These are phyloP conservation scores for Zoysia matrella DNA, from an alignment of 202 grass and related monocot species.

Conservation along the genomic window DNA sequence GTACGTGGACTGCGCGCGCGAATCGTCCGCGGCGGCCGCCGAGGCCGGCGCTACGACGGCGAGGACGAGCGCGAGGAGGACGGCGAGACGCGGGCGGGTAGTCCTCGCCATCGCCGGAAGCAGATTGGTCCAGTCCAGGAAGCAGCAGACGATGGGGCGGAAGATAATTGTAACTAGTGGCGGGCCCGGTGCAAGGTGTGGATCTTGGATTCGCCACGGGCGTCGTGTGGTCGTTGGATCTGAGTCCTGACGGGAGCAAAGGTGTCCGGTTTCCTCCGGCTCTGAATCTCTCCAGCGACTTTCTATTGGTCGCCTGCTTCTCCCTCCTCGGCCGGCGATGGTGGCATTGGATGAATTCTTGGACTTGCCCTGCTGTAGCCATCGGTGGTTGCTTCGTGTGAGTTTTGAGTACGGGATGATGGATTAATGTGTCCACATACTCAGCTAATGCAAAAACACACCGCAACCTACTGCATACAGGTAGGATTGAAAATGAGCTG, in stretches of 20 bases:
- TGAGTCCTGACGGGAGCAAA: not conserved
- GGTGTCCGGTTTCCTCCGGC: not conserved
- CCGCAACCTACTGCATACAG: too few relatives aligned
- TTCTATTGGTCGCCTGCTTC: not conserved
- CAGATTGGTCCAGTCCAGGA: slow-evolving; percentile 22
- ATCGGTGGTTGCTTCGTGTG: not conserved
- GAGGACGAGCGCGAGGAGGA: slow-evolving; percentile 31
- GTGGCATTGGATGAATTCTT: too few relatives aligned
- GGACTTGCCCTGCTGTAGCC: too few relatives aligned
- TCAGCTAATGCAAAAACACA: too few relatives aligned
- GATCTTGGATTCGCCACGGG: slow-evolving; percentile 35
- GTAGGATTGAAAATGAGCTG: too few relatives aligned
- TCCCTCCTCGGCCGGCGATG: too few relatives aligned
- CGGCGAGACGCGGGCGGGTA: not conserved
- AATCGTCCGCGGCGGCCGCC: fast-evolving
- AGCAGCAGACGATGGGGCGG: not conserved
- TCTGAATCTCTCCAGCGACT: not conserved
- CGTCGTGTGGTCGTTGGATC: not conserved
- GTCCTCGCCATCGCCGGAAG: slow-evolving; percentile 32
- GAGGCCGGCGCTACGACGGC: not conserved
- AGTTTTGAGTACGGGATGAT: not conserved
- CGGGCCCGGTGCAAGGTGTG: slow-evolving; percentile 6
- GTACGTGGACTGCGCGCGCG: slow-evolving; percentile 53
- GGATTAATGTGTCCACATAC: too few relatives aligned
- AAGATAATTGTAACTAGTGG: slow-evolving; percentile 3